phyloP scores from a whole-genome alignment of 768 basidiomycete genomes.

The Xerocomellus amylosporus region DNA sequence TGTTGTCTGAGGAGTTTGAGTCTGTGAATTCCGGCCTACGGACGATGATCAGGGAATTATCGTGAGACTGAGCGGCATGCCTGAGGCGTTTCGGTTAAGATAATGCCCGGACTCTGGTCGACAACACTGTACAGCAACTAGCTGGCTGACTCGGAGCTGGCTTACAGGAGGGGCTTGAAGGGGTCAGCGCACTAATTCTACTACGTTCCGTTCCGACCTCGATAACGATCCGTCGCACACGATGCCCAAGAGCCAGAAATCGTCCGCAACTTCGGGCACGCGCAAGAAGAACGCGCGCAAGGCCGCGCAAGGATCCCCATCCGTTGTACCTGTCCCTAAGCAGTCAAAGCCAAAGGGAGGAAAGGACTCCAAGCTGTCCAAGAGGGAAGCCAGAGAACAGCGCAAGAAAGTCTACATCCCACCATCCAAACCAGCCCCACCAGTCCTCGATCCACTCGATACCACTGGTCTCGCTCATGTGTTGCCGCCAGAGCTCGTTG shows the following conservation, averaged over 20 bases:
- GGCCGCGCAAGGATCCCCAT: slow-evolving; percentile 35
- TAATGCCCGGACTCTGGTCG: background rate
- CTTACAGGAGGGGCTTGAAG: no score
- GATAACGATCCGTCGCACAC: slow-evolving; percentile 3
- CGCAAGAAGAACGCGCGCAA: slow-evolving; percentile 93
- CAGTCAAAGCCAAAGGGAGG: slow-evolving; percentile 50
- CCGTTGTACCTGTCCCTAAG: slow-evolving; percentile 29
- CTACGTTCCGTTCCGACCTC: background rate
- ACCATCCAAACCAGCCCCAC: slow-evolving; percentile 73
- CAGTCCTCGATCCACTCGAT: slow-evolving; percentile 83
- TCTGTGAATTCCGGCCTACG: background rate
- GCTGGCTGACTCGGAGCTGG: background rate
- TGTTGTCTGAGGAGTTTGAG: background rate
- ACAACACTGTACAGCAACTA: background rate
- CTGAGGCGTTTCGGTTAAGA: background rate
- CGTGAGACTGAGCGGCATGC: background rate
- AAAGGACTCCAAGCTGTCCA: slow-evolving; percentile 44
- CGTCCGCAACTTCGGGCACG: slow-evolving; percentile 81
- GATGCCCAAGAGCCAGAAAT: slow-evolving; percentile 55
- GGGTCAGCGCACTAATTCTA: background rate
- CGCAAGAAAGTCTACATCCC: slow-evolving; percentile 84
- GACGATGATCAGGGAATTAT: no score
- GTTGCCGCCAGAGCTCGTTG: slow-evolving; percentile 77
- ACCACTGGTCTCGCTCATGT: slow-evolving; percentile 70
- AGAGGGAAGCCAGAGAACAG: slow-evolving; percentile 58